Conservation (phyloP, 805 yeast genomes). For the Saccharomycodes ludwigii region DNA sequence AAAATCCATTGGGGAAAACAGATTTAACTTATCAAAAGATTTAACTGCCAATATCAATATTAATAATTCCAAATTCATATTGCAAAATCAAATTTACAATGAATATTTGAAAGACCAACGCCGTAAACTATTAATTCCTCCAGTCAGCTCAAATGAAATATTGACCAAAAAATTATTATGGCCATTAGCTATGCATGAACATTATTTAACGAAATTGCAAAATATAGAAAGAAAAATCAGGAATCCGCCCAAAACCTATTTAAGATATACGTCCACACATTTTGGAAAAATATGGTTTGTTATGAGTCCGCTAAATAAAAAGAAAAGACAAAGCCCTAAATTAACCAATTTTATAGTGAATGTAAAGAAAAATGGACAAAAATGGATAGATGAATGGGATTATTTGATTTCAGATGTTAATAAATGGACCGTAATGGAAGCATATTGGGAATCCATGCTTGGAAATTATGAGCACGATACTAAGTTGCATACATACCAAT, state of each 20-base stretch:
- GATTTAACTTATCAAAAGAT: too few relatives aligned
- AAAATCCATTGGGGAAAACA: too few relatives aligned
- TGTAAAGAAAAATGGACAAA: constrained; percentile 14
- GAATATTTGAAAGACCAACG: too few relatives aligned
- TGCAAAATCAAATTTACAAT: too few relatives aligned
- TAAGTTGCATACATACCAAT: background rate
- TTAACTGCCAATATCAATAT: too few relatives aligned
- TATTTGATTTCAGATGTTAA: constrained; percentile 9
- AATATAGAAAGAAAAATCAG: constrained; percentile 12
- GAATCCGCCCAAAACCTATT: constrained; percentile 13
- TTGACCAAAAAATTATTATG: constrained; percentile 10
- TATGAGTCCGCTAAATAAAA: constrained; percentile 19
- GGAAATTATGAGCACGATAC: too few relatives aligned
- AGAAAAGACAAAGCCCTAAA: constrained; percentile 15
- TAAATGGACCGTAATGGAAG: constrained; percentile 22
- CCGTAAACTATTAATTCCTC: too few relatives aligned
- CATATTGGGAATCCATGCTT: constrained; percentile 18
- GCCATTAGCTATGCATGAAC: constrained; percentile 19
- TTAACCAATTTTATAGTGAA: constrained; percentile 12
- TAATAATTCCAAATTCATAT: too few relatives aligned
- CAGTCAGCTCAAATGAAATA: too few relatives aligned
- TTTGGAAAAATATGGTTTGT: constrained; percentile 20
- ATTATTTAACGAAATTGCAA: constrained; percentile 10
- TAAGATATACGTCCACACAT: constrained; percentile 17
- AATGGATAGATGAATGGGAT: constrained; percentile 10